A percentile compares a stretch with the other conserved stretches of the same genome.
phyloP scores from a whole-genome alignment of 139 green algal genomes.

The Cymbomonas tetramitiformis region DNA sequence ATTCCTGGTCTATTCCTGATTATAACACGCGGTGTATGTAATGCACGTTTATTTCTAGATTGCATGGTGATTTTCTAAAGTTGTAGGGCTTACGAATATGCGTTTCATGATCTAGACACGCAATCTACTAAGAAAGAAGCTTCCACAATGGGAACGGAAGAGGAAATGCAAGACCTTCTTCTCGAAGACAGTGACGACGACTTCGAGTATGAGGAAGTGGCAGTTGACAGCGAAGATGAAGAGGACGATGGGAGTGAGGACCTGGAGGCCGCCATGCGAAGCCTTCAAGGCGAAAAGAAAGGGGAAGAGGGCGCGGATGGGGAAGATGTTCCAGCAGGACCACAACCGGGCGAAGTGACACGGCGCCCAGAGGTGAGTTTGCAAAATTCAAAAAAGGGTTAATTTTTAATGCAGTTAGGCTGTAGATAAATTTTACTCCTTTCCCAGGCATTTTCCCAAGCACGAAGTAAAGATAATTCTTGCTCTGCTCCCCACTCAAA shows the following conservation, averaged over 20 bases:
- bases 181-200: constrained; percentile 55
- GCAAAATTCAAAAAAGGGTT: neutral
- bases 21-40: no score
- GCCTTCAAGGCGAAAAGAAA: constrained; percentile 33
- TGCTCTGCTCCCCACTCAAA: neutral
- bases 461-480: neutral
- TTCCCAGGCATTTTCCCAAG: neutral
- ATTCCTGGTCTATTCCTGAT: no score
- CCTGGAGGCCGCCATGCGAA: constrained; percentile 48
- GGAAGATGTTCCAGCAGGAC: neutral
- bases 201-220: constrained; percentile 61
- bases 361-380: neutral
- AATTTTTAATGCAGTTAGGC: neutral
- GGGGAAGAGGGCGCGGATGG: neutral
- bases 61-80: no score
- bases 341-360: neutral
- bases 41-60: no score
- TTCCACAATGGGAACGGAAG: no score
- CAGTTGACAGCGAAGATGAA: constrained; percentile 46
- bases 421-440: neutral
- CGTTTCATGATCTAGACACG: no score
- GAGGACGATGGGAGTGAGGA: constrained; percentile 35
- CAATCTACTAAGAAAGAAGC: no score
- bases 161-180: no score
- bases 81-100: no score